phyloP scores from a whole-genome alignment of 1,284 basidiomycete genomes.

The Volvariella surrecta region DNA sequence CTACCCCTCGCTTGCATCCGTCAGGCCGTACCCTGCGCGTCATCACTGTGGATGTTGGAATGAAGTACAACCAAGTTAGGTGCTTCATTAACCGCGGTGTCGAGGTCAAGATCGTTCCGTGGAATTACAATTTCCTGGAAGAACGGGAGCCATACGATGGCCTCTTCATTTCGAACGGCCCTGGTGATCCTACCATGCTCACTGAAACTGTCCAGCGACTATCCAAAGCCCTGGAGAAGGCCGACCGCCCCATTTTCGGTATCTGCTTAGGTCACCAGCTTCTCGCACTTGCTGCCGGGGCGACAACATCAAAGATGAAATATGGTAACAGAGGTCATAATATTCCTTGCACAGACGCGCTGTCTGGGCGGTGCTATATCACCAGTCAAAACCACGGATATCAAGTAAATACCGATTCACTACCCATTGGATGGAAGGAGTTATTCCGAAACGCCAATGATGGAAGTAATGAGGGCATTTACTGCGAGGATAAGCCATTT shows the following conservation, averaged over 20 bases:
- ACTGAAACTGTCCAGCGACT: constrained; percentile 70
- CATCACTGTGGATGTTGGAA: constrained; percentile 92
- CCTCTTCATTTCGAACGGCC: constrained; percentile 96
- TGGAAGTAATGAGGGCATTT: constrained; percentile 95
- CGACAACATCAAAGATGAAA: constrained; percentile 96
- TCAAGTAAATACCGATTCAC: constrained; percentile 81
- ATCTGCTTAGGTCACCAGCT: constrained; percentile 99
- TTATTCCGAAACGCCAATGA: constrained; percentile 98
- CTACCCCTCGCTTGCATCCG: constrained; percentile 64
- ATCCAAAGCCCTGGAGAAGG: constrained; percentile 61
- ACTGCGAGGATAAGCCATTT: constrained; percentile 85
- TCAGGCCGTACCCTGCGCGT: constrained; percentile 78
- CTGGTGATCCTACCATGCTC: constrained; percentile 91
- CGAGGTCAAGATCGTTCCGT: constrained; percentile 96
- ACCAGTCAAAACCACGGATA: constrained; percentile 99
- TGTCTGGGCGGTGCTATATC: constrained; percentile 96
- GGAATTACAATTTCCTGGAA: constrained; percentile 90
- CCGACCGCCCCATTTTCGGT: constrained; percentile 89
- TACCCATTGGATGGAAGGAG: constrained; percentile 87
- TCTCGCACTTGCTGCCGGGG: constrained; percentile 91
- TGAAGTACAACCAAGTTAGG: constrained; percentile 99
- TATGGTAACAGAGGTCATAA: constrained; percentile 99
- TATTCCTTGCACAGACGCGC: constrained; percentile 92
- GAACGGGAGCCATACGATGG: constrained; percentile 83
- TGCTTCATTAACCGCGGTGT: constrained; percentile 93